phyloP scores from a whole-genome alignment of 2,329 filamentous ascomycete species.

The Tolypocladium capitatum region DNA sequence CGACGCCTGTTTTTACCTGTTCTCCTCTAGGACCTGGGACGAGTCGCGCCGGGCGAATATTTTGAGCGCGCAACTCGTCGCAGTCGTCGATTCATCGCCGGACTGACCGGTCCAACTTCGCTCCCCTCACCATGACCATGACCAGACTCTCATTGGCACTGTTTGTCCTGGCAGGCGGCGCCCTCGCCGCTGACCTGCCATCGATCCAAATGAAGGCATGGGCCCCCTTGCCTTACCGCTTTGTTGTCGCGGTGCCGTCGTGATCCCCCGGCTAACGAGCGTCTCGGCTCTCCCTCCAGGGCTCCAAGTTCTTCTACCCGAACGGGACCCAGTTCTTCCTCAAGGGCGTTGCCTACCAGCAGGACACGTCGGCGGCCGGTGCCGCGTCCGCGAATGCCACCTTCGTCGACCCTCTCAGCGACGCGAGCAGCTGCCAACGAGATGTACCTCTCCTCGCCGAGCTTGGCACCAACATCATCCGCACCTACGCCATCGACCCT shows the following conservation, averaged over 20 bases:
- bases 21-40: neutral
- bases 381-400: constrained; percentile 26
- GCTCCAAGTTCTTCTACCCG: constrained; percentile 81
- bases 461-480: constrained; percentile 82
- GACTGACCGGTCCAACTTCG: neutral
- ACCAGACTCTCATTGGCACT: constrained; percentile 18
- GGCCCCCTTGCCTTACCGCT: neutral
- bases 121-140: constrained; percentile 17
- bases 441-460: constrained; percentile 72
- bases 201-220: constrained; percentile 57
- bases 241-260: neutral
- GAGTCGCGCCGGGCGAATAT: too few species aligned
- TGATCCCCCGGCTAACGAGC: neutral
- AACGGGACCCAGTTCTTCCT: constrained; percentile 61
- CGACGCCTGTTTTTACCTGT: neutral
- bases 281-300: constrained; percentile 28
- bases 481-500: constrained; percentile 87
- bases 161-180: constrained; percentile 27
- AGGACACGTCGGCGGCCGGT: constrained; percentile 51
- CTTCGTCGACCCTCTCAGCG: constrained; percentile 75
- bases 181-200: constrained; percentile 31
- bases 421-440: constrained; percentile 58
- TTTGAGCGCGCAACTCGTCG: neutral
- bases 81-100: neutral
- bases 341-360: constrained; percentile 90